phyloP scores from a whole-genome alignment of 495 filamentous ascomycete species.

The Penicillium verhagenii region DNA sequence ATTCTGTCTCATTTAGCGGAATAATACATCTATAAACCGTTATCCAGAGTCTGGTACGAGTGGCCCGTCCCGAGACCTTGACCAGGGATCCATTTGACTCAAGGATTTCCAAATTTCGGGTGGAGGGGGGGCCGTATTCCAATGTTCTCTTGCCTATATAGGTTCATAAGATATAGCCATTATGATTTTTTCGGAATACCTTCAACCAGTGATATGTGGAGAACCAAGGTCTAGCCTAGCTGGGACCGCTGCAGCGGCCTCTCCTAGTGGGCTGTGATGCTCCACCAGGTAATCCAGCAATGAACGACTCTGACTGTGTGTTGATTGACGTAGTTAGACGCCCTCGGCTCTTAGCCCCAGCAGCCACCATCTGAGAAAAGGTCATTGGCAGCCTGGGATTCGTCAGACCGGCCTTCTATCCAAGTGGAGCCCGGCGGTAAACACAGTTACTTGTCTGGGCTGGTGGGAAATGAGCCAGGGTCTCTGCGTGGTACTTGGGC shows the following conservation, averaged over 20 bases:
- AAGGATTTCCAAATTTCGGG: not conserved
- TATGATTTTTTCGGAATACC: not conserved
- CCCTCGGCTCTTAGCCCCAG: constrained; percentile 3
- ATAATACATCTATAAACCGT: constrained; percentile 13
- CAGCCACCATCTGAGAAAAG: constrained; percentile 24
- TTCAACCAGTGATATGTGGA: constrained; percentile 1
- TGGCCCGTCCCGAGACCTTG: constrained; percentile 30
- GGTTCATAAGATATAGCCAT: not conserved
- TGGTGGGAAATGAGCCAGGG: constrained; percentile 7
- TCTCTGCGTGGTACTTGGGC: not conserved
- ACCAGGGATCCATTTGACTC: constrained; percentile 1
- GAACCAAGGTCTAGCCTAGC: not conserved
- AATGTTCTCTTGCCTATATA: not conserved
- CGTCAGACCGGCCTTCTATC: constrained; percentile 7
- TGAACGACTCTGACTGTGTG: not conserved
- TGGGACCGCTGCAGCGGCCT: constrained; percentile 13
- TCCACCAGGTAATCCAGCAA: constrained; percentile 16
- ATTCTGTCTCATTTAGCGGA: no score
- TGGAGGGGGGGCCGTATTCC: not conserved
- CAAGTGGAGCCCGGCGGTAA: constrained; percentile 24
- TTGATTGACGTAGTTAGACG: constrained; percentile 14
- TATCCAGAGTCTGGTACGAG: constrained; percentile 24
- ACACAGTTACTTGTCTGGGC: not conserved
- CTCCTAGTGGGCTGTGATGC: constrained; percentile 15
- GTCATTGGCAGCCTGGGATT: constrained; percentile 11